Conservation (phyloP, 495 filamentous ascomycete genomes). For the Trichoderma parareesei region DNA sequence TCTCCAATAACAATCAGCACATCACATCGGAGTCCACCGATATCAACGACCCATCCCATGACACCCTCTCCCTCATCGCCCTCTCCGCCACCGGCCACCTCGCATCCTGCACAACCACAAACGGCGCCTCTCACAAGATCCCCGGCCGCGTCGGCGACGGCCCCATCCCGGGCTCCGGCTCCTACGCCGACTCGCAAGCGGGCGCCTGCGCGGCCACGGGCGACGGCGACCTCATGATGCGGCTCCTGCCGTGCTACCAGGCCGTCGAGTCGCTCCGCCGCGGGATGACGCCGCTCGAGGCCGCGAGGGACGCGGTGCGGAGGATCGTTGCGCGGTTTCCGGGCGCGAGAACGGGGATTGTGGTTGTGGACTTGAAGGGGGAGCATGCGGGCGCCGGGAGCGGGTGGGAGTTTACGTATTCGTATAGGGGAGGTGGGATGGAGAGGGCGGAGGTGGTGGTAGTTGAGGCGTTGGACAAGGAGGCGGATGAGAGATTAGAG, state of each 20-base stretch:
- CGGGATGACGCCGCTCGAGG: conserved; percentile 33
- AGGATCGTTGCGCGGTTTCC: conserved; percentile 40
- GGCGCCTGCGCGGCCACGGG: conserved; percentile 43
- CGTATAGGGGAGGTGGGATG: conserved; percentile 36
- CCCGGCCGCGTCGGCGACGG: conserved; percentile 42
- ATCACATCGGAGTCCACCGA: not conserved
- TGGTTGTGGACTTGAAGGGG: conserved; percentile 34
- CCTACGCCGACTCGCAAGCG: conserved; percentile 41
- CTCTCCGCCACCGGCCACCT: conserved; percentile 29
- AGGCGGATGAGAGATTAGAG: not conserved
- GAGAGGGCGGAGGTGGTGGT: conserved; percentile 31
- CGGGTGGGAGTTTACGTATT: conserved; percentile 37
- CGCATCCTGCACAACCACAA: conserved; percentile 42
- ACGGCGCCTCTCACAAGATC: conserved; percentile 39
- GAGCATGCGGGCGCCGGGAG: conserved; percentile 38
- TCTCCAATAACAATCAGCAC: conserved; percentile 11
- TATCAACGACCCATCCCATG: conserved; percentile 21
- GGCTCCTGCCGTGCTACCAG: conserved; percentile 42
- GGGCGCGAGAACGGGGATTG: conserved; percentile 33
- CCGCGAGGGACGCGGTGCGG: conserved; percentile 36
- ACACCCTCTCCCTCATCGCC: conserved; percentile 42
- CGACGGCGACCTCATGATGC: conserved; percentile 46
- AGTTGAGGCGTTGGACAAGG: conserved; percentile 22
- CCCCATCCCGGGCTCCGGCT: conserved; percentile 39
- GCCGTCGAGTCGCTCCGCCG: conserved; percentile 38